Conservation (phyloP, 164 flowering plant species). For the Annona cherimola region DNA sequence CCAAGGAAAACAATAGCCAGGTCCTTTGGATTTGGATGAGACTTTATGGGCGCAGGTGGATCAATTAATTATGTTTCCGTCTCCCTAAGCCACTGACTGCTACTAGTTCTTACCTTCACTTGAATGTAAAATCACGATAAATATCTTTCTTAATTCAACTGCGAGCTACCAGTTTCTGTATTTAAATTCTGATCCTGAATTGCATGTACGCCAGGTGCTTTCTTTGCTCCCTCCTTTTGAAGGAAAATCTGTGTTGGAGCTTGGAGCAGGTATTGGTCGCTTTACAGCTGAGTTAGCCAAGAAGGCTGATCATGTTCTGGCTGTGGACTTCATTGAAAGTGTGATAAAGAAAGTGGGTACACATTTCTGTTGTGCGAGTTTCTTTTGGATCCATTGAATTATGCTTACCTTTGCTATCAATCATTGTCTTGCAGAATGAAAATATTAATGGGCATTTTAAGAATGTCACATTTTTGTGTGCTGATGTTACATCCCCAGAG, state of each 20-base stretch:
- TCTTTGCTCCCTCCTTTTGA: conserved; percentile 78
- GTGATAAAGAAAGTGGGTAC: conserved; percentile 69
- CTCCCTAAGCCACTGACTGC: not conserved
- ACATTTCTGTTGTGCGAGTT: not conserved
- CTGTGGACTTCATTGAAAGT: conserved; percentile 82
- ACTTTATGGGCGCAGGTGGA: not conserved
- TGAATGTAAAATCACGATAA: no score
- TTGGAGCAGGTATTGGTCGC: conserved; percentile 96
- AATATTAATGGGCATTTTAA: conserved; percentile 64
- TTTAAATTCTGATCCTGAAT: not conserved
- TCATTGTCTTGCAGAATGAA: conserved; percentile 62
- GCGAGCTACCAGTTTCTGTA: not conserved
- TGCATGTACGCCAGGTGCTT: conserved; percentile 45
- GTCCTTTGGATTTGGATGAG: not conserved
- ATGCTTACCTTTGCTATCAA: conserved; percentile 3
- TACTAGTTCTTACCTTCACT: not conserved
- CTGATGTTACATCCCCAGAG: conserved; percentile 85
- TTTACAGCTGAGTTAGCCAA: conserved; percentile 88
- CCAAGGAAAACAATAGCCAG: not conserved
- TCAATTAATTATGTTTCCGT: not conserved
- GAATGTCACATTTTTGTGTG: conserved; percentile 82
- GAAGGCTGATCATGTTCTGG: conserved; percentile 70
- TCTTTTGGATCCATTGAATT: not conserved
- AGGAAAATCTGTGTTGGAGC: conserved; percentile 76
- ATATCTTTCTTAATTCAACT: not conserved